Evolutionary conservation across 2,329 filamentous ascomycete species (phyloP).

Genomic region (Pleurostoma richardsiae): DNA sequence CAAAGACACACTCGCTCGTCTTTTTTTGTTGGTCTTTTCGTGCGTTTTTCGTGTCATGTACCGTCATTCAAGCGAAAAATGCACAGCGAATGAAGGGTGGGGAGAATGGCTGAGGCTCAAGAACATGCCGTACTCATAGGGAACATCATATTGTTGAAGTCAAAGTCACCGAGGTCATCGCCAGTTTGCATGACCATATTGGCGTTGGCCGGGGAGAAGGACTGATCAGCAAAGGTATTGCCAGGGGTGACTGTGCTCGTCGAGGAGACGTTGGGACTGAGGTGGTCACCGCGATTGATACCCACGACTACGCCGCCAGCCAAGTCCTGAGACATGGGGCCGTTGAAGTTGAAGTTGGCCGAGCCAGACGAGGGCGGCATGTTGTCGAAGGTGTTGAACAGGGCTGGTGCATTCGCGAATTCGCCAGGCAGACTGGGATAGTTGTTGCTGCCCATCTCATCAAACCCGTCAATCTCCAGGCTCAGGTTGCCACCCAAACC

Average conservation of each 20-base stretch:
- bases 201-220: slow-evolving; percentile 1
- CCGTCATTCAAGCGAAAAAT: background rate
- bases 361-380: slow-evolving; percentile 17
- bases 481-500: slow-evolving; percentile 12
- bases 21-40: background rate
- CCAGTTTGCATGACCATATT: background rate
- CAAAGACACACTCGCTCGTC: background rate
- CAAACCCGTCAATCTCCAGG: slow-evolving; percentile 8
- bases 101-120: background rate
- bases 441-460: slow-evolving; percentile 8
- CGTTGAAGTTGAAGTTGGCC: slow-evolving; percentile 15
- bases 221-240: slow-evolving; percentile 10
- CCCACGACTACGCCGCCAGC: slow-evolving; percentile 6
- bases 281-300: slow-evolving; percentile 13
- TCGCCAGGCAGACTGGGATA: slow-evolving; percentile 7
- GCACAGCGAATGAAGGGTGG: background rate
- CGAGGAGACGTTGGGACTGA: slow-evolving; percentile 15
- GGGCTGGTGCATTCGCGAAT: slow-evolving; percentile 2
- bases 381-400: slow-evolving; percentile 2
- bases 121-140: background rate
- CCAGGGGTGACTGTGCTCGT: slow-evolving; percentile 16
- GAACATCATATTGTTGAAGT: slow-evolving; percentile 2
- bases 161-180: slow-evolving; percentile 4
- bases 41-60: background rate
- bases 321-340: slow-evolving; percentile 5